Conservation (phyloP, 2,329 filamentous ascomycete genomes). For the Zymoseptoria ardabiliae region DNA sequence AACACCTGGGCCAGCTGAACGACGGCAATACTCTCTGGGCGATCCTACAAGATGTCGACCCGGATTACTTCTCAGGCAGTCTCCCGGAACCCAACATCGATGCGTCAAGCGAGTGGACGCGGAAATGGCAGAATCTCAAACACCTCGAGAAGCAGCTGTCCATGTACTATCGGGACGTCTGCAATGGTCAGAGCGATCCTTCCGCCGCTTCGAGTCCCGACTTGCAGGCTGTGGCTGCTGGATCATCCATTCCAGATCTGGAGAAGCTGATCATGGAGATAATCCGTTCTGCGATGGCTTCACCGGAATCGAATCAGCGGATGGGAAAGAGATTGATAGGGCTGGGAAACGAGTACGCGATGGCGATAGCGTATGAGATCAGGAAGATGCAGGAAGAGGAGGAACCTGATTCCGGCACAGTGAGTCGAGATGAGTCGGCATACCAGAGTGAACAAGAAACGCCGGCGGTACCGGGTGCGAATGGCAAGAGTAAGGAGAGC, state of each 20-base stretch:
- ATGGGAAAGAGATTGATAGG: conserved; percentile 34
- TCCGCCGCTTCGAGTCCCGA: conserved; percentile 35
- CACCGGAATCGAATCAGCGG: conserved; percentile 41
- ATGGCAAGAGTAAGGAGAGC: conserved; percentile 13
- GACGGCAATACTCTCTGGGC: conserved; percentile 43
- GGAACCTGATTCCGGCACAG: conserved; percentile 10
- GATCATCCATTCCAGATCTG: conserved; percentile 32
- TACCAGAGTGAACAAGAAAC: conserved; percentile 26
- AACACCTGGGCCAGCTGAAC: conserved; percentile 37
- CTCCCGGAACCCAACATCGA: conserved; percentile 40
- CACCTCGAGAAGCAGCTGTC: conserved; percentile 43
- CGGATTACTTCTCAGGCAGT: conserved; percentile 41
- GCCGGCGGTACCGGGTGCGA: conserved; percentile 12
- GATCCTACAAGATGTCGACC: conserved; percentile 41
- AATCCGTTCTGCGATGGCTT: conserved; percentile 42
- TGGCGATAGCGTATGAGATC: conserved; percentile 29
- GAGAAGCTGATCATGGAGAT: conserved; percentile 42
- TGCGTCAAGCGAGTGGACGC: conserved; percentile 43
- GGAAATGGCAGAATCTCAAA: conserved; percentile 48
- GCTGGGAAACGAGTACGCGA: conserved; percentile 27
- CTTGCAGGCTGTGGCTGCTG: conserved; percentile 46
- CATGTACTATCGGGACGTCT: conserved; percentile 42
- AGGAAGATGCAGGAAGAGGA: conserved; percentile 27
- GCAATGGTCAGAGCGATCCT: conserved; percentile 31
- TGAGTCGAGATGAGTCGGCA: conserved; percentile 25